phyloP scores from a whole-genome alignment of 2,329 filamentous ascomycete genomes.

The Ophiostoma ulmi region DNA sequence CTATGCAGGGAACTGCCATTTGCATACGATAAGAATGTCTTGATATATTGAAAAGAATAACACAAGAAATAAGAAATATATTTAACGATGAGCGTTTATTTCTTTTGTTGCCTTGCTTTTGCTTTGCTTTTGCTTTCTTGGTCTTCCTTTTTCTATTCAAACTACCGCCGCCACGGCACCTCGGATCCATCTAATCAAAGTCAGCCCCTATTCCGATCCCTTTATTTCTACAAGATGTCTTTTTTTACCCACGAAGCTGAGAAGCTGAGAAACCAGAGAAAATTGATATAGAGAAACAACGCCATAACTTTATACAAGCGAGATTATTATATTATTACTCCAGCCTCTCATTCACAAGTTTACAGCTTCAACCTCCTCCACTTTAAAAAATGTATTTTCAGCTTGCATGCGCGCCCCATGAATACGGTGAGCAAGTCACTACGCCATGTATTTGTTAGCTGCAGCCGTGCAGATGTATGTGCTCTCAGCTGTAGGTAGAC shows the following conservation, averaged over 20 bases:
- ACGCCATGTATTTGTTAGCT: slow-evolving; percentile 2
- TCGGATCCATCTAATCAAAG: slow-evolving; percentile 8
- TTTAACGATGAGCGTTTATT: background rate
- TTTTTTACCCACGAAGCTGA: too few species aligned
- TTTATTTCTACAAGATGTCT: background rate
- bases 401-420: slow-evolving; percentile 7
- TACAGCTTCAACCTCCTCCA: background rate
- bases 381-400: background rate
- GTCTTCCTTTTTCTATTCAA: background rate
- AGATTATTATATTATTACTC: background rate
- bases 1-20: background rate
- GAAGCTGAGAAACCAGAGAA: background rate
- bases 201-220: slow-evolving; percentile 5
- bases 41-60: background rate
- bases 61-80: too few species aligned
- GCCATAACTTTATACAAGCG: background rate
- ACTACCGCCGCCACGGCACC: background rate
- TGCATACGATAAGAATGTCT: background rate
- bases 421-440: background rate
- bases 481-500: background rate
- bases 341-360: background rate
- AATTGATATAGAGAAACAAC: background rate
- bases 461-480: background rate
- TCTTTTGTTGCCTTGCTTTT: background rate
- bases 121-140: background rate